Conservation (phyloP, 352 stramenopile genomes). For the Globisporangium carolinianum region DNA sequence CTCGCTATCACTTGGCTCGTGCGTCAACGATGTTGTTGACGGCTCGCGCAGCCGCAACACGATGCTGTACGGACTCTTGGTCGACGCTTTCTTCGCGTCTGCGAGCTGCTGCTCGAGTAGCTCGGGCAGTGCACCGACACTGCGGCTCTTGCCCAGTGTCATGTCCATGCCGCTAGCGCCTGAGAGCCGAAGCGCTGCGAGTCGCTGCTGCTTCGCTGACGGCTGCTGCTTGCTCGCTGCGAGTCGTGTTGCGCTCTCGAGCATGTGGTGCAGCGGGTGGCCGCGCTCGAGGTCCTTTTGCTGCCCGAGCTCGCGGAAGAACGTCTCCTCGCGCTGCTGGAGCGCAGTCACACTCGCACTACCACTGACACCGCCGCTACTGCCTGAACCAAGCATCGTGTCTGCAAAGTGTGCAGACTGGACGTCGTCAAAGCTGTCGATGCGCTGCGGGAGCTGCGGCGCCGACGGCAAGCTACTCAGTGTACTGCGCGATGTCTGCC, state of each 20-base stretch:
- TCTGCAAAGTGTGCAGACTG: conserved; percentile 19
- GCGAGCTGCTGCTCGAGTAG: conserved; percentile 33
- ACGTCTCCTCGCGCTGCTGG: conserved; percentile 44
- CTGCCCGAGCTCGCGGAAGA: conserved; percentile 67
- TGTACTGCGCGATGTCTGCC: conserved; percentile 15
- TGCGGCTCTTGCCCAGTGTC: conserved; percentile 27
- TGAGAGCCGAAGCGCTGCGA: conserved; percentile 21
- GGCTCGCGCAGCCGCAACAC: conserved; percentile 29
- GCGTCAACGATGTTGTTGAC: not conserved
- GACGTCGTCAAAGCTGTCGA: conserved; percentile 44
- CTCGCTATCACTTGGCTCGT: not conserved
- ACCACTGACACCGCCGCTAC: not conserved
- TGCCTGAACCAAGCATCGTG: not conserved
- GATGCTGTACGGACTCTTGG: conserved; percentile 53
- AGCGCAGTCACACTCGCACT: conserved; percentile 4
- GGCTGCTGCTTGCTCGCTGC: conserved; percentile 19
- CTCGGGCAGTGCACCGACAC: conserved; percentile 32
- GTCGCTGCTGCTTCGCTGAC: conserved; percentile 28
- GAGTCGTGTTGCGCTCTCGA: conserved; percentile 48
- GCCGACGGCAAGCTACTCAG: conserved; percentile 31
- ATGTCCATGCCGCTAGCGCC: conserved; percentile 10
- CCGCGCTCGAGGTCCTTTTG: conserved; percentile 37
- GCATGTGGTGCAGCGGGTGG: conserved; percentile 67
- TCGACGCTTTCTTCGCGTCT: conserved; percentile 10
- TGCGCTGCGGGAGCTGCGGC: conserved; percentile 48